Conservation (phyloP, 768 basidiomycete genomes). For the Russula virescens region DNA sequence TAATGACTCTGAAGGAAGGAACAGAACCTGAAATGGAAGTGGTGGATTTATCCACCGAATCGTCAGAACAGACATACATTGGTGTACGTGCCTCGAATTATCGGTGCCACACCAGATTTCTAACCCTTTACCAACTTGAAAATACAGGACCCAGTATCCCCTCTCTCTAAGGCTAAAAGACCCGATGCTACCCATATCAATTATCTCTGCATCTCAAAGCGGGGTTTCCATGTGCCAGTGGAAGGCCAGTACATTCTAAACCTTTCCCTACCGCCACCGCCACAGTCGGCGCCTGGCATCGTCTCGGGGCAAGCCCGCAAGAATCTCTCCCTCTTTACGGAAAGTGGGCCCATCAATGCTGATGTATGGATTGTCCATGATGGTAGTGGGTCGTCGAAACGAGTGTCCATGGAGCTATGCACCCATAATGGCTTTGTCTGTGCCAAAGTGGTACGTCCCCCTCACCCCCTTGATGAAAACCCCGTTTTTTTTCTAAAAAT, state of each 20-base stretch:
- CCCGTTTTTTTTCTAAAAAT: not conserved
- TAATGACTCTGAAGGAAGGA: no score
- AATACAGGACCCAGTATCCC: not conserved
- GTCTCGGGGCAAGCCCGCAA: not conserved
- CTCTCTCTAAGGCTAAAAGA: no score
- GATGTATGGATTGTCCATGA: not conserved
- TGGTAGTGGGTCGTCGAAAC: not conserved
- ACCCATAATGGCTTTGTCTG: not conserved
- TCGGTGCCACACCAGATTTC: no score
- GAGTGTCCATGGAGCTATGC: not conserved
- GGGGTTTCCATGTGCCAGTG: not conserved
- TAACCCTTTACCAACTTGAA: not conserved
- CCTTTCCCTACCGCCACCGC: not conserved
- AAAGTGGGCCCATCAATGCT: not conserved
- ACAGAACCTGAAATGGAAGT: not conserved
- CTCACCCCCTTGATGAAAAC: not conserved
- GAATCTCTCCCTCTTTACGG: slow-evolving; percentile 5
- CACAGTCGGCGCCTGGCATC: not conserved
- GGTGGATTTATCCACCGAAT: no score
- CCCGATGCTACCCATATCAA: not conserved
- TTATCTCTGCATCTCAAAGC: not conserved
- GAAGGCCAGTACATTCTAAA: no score
- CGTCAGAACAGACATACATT: not conserved
- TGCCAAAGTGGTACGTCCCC: not conserved
- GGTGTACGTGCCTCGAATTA: not conserved